Conservation (phyloP, 352 stramenopile species). For the Bremia lactucae region DNA sequence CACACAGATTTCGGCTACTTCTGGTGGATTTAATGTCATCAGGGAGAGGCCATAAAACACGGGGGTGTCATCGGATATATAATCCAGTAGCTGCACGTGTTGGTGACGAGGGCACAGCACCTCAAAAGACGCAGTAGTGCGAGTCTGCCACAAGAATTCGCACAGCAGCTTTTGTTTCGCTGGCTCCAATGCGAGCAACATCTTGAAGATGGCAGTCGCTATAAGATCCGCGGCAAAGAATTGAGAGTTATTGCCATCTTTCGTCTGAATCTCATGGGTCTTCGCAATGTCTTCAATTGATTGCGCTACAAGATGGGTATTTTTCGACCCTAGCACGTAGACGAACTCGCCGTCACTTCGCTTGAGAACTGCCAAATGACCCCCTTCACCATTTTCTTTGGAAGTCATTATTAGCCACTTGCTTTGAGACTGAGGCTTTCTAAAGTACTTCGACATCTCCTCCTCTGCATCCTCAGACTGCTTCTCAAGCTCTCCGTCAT, state of each 20-base stretch:
- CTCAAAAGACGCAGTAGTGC: slow-evolving; percentile 68
- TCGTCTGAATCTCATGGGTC: slow-evolving; percentile 11
- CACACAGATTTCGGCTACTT: slow-evolving; percentile 55
- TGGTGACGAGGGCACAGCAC: slow-evolving; percentile 61
- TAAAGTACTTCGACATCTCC: slow-evolving; percentile 70
- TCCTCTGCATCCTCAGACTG: slow-evolving; percentile 13
- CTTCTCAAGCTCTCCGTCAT: slow-evolving; percentile 48
- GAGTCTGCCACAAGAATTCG: slow-evolving; percentile 70
- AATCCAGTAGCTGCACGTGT: slow-evolving; percentile 67
- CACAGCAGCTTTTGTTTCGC: slow-evolving; percentile 38
- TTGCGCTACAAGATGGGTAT: slow-evolving; percentile 54
- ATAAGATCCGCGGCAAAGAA: slow-evolving; percentile 46
- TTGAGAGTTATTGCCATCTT: slow-evolving; percentile 21
- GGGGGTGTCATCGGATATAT: slow-evolving; percentile 51
- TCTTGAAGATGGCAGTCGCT: slow-evolving; percentile 29
- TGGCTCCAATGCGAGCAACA: slow-evolving; percentile 24
- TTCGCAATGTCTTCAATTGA: slow-evolving; percentile 40
- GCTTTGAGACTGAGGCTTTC: slow-evolving; percentile 34
- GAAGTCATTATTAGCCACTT: slow-evolving; percentile 55
- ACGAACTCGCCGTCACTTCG: slow-evolving; percentile 49
- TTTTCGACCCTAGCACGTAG: slow-evolving; percentile 73
- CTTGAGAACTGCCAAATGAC: slow-evolving; percentile 64
- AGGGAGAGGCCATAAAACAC: slow-evolving; percentile 75
- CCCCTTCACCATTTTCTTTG: slow-evolving; percentile 75
- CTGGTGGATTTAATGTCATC: slow-evolving; percentile 23